Evolutionary conservation across 305 asterid genomes (phyloP), one percentile per base, ranked within the genome.

Genomic region (Caryopteris hybrid): DNA sequence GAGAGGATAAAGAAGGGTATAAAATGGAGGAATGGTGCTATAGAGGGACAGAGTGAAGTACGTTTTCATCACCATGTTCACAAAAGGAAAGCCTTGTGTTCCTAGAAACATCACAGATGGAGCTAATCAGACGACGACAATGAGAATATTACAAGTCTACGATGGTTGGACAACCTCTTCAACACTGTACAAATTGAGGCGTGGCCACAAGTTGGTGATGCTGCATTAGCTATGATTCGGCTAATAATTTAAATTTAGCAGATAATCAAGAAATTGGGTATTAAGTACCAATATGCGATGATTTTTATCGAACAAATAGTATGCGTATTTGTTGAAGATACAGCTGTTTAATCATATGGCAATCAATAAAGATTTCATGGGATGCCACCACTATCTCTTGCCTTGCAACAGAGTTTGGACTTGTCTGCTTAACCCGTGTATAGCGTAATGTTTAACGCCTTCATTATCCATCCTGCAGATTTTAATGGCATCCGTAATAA

Each of bases 111-210:
- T 72, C 72, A 65, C 36, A 34, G 71, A 72, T 61, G 62, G 74
- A 55, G 82, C 33, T 60, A 66, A 74, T 61, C 69, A 81, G 75
- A 75, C 79, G 66, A 68, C 53, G 67, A 72, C 89, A 80, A 31
- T n/a, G 64, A 74, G 79, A 87, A 80, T 77, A 68, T 47, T 79
- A 77, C 88, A 82, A 82, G 74, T 60, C 56, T 66, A 61, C 57
- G 56, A 73, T 66, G 60, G 71, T 76, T 81, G 74, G 74, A 66
- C 56, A 29, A 69, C 66, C 73, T 66, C 77, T 68, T 73, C 76
- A 56, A 76, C 48, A 70, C 63, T 50, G 22, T 71, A 69, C 55
- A 55, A 67, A 59, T 72, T 65, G 10, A 46, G 69, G 34, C 42
- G 72, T 72, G 73, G 75, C 88, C 82, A 75, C 81, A 74, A 66